These are phyloP conservation scores for Rhazya stricta DNA, from an alignment of 257 asterid genomes.

Conservation along the genomic window DNA sequence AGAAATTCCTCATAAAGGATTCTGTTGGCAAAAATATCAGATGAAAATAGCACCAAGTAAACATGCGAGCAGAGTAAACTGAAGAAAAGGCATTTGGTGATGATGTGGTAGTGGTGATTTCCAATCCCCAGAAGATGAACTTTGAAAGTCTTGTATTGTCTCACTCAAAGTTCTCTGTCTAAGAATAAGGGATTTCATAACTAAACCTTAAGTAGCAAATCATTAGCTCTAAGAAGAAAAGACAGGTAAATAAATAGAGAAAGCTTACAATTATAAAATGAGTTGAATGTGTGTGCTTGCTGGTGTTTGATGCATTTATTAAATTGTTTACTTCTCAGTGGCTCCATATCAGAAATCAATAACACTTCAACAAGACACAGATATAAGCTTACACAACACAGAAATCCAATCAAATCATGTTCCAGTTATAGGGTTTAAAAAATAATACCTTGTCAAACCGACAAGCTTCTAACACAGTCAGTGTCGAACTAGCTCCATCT, in stretches of 20 bases:
- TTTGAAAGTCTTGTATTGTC: neutral
- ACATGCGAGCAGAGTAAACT: neutral
- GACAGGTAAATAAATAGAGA: neutral
- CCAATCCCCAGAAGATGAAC: too few species aligned
- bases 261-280: neutral
- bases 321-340: neutral
- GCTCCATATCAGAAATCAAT: neutral
- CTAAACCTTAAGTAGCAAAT: neutral
- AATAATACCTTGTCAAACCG: conserved; percentile 84
- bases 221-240: neutral
- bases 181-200: neutral
- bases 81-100: neutral
- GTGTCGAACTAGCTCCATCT: conserved; percentile 66
- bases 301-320: neutral
- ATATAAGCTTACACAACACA: conserved; percentile 5
- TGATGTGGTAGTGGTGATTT: too few species aligned
- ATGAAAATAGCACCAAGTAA: neutral
- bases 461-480: conserved; percentile 76
- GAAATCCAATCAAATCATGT: too few species aligned
- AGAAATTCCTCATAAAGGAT: neutral
- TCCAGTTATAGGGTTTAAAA: neutral
- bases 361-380: neutral
- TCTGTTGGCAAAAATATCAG: neutral
- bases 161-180: neutral
- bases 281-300: neutral